phyloP scores from a whole-genome alignment of 495 filamentous ascomycete genomes.

The Evernia prunastri region DNA sequence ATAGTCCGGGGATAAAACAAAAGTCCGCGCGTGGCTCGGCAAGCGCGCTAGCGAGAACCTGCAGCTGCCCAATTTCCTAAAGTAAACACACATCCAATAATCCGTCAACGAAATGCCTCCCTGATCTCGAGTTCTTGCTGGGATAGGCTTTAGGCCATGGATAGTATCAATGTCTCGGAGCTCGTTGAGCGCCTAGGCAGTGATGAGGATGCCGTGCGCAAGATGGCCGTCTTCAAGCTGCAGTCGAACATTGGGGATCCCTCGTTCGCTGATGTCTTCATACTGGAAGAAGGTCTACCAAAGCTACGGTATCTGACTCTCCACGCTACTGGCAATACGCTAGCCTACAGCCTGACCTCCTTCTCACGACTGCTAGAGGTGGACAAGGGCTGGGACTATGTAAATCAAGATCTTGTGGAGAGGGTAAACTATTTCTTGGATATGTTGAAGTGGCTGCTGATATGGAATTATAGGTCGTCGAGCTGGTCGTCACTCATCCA shows the following conservation, averaged over 20 bases:
- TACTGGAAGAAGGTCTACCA: constrained; percentile 74
- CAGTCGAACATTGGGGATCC: constrained; percentile 92
- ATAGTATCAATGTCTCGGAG: constrained; percentile 54
- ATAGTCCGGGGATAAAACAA: too few relatives aligned
- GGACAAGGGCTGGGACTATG: constrained; percentile 91
- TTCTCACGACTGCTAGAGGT: constrained; percentile 83
- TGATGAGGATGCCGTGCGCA: constrained; percentile 86
- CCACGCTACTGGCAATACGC: constrained; percentile 80
- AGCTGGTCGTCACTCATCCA: constrained; percentile 90
- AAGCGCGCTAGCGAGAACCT: not conserved
- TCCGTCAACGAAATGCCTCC: not conserved
- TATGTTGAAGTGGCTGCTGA: not conserved
- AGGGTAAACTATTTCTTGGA: constrained; percentile 42
- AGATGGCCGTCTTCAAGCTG: constrained; percentile 98
- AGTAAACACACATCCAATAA: not conserved
- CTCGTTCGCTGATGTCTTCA: constrained; percentile 94
- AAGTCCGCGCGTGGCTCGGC: constrained; percentile 1
- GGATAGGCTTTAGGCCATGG: constrained; percentile 35
- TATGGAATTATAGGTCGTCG: constrained; percentile 59
- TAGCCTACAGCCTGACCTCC: constrained; percentile 89
- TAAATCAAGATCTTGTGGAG: constrained; percentile 61
- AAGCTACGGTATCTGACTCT: constrained; percentile 77
- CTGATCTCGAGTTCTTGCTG: too few relatives aligned
- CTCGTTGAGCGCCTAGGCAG: constrained; percentile 63
- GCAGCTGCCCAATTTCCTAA: not conserved